These are phyloP conservation scores for Myxozyma monticola DNA, from an alignment of 805 yeast genomes.

Conservation along the genomic window DNA sequence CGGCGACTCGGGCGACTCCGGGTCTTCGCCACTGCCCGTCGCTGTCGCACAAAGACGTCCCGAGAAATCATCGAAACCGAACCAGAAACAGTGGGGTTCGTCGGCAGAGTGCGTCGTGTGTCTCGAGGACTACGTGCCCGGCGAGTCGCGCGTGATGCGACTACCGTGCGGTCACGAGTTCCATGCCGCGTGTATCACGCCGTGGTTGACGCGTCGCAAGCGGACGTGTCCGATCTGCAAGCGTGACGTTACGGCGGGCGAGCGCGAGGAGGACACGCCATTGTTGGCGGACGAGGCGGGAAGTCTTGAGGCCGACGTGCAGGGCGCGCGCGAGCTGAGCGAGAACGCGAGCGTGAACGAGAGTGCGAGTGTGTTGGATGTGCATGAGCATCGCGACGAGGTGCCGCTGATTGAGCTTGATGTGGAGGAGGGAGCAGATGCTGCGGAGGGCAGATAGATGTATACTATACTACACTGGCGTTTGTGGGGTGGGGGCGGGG, in stretches of 20 bases:
- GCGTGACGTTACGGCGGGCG: conserved; percentile 38
- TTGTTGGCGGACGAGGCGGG: too few species aligned
- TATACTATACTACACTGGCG: too few species aligned
- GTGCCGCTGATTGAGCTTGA: too few species aligned
- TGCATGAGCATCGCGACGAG: too few species aligned
- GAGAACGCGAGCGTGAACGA: not conserved
- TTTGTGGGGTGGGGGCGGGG: too few species aligned
- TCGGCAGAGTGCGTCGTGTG: conserved; percentile 62
- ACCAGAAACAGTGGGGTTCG: conserved; percentile 43
- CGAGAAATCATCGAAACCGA: conserved; percentile 19
- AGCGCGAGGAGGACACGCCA: conserved; percentile 1
- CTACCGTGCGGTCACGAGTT: conserved; percentile 63
- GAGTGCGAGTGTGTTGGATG: too few species aligned
- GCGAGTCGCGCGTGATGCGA: conserved; percentile 50
- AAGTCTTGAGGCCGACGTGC: too few species aligned
- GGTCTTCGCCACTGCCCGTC: not conserved
- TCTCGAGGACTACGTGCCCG: conserved; percentile 52
- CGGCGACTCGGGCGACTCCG: not conserved
- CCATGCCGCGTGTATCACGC: conserved; percentile 58
- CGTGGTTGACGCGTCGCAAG: conserved; percentile 58
- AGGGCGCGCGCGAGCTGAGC: too few species aligned
- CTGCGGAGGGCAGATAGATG: too few species aligned
- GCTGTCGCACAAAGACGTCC: not conserved
- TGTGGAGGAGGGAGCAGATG: too few species aligned
- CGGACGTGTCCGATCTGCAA: conserved; percentile 63